Base-by-base conservation (phyloP, 2,329 filamentous ascomycete species). In the Lojkania enalia region DNA sequence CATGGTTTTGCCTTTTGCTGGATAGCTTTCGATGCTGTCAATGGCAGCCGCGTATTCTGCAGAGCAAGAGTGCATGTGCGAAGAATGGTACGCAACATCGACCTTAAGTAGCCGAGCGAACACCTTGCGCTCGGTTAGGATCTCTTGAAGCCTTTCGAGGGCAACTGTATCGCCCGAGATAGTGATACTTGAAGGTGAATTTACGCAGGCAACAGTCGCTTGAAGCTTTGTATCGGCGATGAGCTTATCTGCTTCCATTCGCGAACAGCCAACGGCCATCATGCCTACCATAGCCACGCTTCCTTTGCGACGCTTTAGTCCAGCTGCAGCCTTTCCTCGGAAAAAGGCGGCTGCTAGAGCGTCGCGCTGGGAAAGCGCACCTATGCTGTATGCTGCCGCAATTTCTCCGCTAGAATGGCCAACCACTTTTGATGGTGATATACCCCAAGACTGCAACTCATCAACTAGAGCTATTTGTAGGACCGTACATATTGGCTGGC, bases 21-120 rank as follows among this genome's bases (percentile, higher is more conserved):
- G 33, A 1, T 11, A 21, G 5, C 15, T 18, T 11, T 11, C 16
- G 4, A 47, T 21, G 16, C 13, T 25, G 11, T 15, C 5, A 3
- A 45, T 29, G 1, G 15, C 7, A 14, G 20, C 39, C 23, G 54
- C 44, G 19, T 74, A 72, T 4, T 57, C 46, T 3, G 42, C 49
- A 3, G 61, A 56, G 37, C 63, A 65, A 1, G 52, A 43, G 3
- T 57, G 11, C 71, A 74, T 74, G 27, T 75, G 72, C 19, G 65
- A 63, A 0, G 71, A 74, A 42, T 77, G 75, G 40, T 76, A 77
- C 0, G 74, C 75, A 11, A 54, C 63, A 15, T 72, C 66, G 2
- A 75, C 72, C 40, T 66, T 61, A 1, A 77, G 63, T 12, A 55
- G 42, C 2, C 72, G 58, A 3, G 57, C 60, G 44, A 75, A 75